Evolutionary conservation across 2,329 filamentous ascomycete species (phyloP), one percentile per base, ranked within the genome.

Genomic region (Diatrype stigma): DNA sequence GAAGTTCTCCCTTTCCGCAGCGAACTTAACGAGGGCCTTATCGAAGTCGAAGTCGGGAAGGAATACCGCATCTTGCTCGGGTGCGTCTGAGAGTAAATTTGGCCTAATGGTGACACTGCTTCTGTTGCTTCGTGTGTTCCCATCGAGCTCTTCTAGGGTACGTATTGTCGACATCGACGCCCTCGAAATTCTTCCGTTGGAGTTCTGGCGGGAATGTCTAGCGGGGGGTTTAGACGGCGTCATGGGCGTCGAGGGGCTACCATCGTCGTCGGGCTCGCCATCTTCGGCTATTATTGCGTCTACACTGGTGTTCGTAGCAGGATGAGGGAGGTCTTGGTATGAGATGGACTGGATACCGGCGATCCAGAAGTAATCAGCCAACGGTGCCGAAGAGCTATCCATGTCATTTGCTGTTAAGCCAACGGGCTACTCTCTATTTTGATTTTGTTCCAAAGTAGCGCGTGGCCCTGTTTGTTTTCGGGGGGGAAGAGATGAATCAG

Each of bases 1-100:
- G 63, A 99, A 99, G 53, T 86, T 87, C 63, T 99, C 94, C 57
- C 94, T 81, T 73, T 97, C 93, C n/a, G 86, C 87, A 44, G 94
- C 91, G 68, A 99, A 99, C 72, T 96, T 97, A 63, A 91, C 75
- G 59, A 99, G 78, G 23, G 94, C 93, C 64, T 89, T 86, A 67
- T 97, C 94, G 63, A 99, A 99, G 69, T 97, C 94, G 63, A 89
- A 90, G 65, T 96, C 90, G 51, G 70, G 73, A 55, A 80, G 70
- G 32, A 74, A 60, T 35, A 60, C 57, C 42, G 66, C 60, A 37
- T 70, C 69, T 21, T 68, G 67, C 40, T 66, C 66, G 35, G 63
- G 56, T 38, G 54, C 50, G 21, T 54, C 63, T 30, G 60, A 59
- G 40, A 59, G 56, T n/a, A 66, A 57, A 35, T 64, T 67, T 3